phyloP scores from a whole-genome alignment of 129 eudicot genomes.

The Mikania micrantha region DNA sequence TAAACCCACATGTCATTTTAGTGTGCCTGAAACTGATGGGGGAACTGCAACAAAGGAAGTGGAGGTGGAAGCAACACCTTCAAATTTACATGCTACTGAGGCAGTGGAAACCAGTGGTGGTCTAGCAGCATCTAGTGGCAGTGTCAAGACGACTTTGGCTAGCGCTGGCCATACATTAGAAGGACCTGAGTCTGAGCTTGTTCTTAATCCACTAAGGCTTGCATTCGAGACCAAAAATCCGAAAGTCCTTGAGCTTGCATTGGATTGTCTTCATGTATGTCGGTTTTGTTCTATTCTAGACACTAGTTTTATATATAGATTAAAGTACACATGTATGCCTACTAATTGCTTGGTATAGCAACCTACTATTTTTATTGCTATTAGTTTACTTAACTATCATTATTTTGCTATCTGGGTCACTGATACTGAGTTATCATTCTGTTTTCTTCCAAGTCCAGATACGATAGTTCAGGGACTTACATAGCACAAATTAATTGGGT shows the following conservation, averaged over 20 bases:
- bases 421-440: background rate
- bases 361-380: background rate
- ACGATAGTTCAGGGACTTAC: background rate
- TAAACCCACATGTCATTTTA: constrained; percentile 11
- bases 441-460: background rate
- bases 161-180: constrained; percentile 83
- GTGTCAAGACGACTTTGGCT: constrained; percentile 58
- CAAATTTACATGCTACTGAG: constrained; percentile 30
- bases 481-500: background rate
- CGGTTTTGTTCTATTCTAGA: constrained; percentile 13
- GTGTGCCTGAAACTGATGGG: constrained; percentile 45
- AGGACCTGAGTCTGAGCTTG: constrained; percentile 83
- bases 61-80: constrained; percentile 37
- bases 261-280: constrained; percentile 99
- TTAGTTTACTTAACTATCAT: background rate
- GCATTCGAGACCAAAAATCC: constrained; percentile 88
- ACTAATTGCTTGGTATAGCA: background rate
- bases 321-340: background rate
- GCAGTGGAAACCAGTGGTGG: constrained; percentile 37
- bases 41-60: constrained; percentile 37
- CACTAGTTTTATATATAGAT: constrained; percentile 9
- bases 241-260: constrained; percentile 78
- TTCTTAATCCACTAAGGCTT: constrained; percentile 77
- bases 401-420: background rate
- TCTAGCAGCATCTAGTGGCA: constrained; percentile 30